Evolutionary conservation across 495 filamentous ascomycete genomes (phyloP).

Genomic region (Annulohypoxylon bovei): DNA sequence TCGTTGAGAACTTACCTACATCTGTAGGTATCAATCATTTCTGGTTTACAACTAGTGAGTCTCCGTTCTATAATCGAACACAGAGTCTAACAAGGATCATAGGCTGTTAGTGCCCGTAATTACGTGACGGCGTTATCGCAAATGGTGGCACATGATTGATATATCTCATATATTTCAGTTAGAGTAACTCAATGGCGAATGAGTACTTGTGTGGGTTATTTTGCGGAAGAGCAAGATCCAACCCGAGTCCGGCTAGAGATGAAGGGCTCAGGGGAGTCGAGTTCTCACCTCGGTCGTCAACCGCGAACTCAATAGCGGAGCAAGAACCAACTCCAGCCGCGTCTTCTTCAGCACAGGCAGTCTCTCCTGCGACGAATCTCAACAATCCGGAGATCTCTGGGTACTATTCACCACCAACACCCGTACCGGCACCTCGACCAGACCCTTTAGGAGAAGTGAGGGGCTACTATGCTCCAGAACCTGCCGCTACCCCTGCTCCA

Average conservation of each 20-base stretch:
- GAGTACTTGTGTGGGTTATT: slow-evolving; percentile 26
- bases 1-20: neutral
- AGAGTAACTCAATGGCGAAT: slow-evolving; percentile 16
- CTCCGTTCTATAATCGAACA: neutral
- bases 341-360: neutral
- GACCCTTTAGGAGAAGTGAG: slow-evolving; percentile 26
- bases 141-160: neutral
- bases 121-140: neutral
- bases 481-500: neutral
- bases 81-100: slow-evolving; percentile 7
- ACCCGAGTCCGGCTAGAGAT: neutral
- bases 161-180: no score
- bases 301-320: slow-evolving; percentile 22
- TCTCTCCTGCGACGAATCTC: neutral
- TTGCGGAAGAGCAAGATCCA: slow-evolving; percentile 5
- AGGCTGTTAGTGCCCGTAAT: neutral
- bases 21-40: neutral
- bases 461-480: slow-evolving; percentile 38
- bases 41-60: neutral
- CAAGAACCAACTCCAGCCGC: neutral
- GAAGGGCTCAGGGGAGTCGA: slow-evolving; percentile 27
- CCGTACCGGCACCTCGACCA: neutral
- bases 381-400: slow-evolving; percentile 36
- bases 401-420: slow-evolving; percentile 37
- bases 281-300: slow-evolving; percentile 31